Conservation (phyloP, 2,329 filamentous ascomycete species). For the Pseudogymnoascus verrucosus region DNA sequence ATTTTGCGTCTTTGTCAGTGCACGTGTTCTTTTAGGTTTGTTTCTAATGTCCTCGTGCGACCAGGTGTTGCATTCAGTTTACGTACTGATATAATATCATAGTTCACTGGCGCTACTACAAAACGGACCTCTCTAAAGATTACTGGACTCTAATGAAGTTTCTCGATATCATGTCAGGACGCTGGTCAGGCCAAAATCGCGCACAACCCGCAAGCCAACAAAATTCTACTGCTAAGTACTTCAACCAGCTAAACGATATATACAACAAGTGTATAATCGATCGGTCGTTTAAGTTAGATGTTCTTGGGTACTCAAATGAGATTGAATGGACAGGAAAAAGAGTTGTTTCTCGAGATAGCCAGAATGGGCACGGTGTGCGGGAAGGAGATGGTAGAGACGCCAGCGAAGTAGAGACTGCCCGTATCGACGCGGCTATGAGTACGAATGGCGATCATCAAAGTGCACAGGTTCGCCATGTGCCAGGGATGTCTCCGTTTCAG, state of each 20-base stretch:
- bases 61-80: background rate
- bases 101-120: constrained; percentile 23
- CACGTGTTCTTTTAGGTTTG: constrained; percentile 23
- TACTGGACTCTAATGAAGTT: constrained; percentile 20
- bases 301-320: constrained; percentile 15
- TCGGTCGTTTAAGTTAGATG: constrained; percentile 2
- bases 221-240: constrained; percentile 18
- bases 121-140: constrained; percentile 16
- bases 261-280: constrained; percentile 12
- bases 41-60: background rate
- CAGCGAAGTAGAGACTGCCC: background rate
- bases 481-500: background rate
- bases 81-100: background rate
- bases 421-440: background rate
- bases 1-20: constrained; percentile 27
- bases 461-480: background rate
- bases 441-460: background rate
- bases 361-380: background rate
- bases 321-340: background rate
- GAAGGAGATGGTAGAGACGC: background rate
- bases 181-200: constrained; percentile 15
- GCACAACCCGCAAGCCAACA: constrained; percentile 8
- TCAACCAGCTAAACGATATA: constrained; percentile 13
- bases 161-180: constrained; percentile 21
- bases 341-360: background rate